Evolutionary conservation across 768 basidiomycete genomes (phyloP).

Genomic region (Hygrophoropsis aurantiaca): DNA sequence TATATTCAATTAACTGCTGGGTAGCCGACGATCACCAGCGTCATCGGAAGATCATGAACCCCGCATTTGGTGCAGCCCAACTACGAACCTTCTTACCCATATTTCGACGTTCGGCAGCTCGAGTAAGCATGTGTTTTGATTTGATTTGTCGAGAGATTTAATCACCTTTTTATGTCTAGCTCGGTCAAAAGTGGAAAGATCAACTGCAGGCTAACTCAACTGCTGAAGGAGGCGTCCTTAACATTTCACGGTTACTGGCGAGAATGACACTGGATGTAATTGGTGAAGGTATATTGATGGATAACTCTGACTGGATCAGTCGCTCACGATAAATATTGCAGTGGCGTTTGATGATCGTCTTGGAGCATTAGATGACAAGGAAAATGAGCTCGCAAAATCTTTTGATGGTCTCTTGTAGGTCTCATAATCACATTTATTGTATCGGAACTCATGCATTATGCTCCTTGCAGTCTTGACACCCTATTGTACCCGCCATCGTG

Average conservation of each 20-base stretch:
- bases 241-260: slow-evolving; percentile 19
- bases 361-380: slow-evolving; percentile 13
- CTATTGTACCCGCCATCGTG: slow-evolving; percentile 17
- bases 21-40: slow-evolving; percentile 23
- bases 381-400: slow-evolving; percentile 13
- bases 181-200: slow-evolving; percentile 22
- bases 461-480: slow-evolving; percentile 18
- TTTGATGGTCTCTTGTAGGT: slow-evolving; percentile 17
- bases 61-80: slow-evolving; percentile 25
- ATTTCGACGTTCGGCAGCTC: slow-evolving; percentile 20
- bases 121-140: slow-evolving; percentile 8
- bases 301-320: neutral
- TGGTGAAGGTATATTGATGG: slow-evolving; percentile 20
- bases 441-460: neutral
- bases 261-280: slow-evolving; percentile 26
- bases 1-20: neutral
- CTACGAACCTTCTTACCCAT: slow-evolving; percentile 22
- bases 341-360: slow-evolving; percentile 24
- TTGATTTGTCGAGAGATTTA: neutral
- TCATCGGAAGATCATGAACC: slow-evolving; percentile 28
- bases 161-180: slow-evolving; percentile 11
- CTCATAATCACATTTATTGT: neutral
- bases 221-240: slow-evolving; percentile 11
- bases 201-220: slow-evolving; percentile 6
- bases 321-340: neutral